A percentile compares a stretch with the other conserved stretches of the same genome.
Evolutionary conservation across 768 basidiomycete genomes (phyloP).

Genomic region (Leccinellum albellum): DNA sequence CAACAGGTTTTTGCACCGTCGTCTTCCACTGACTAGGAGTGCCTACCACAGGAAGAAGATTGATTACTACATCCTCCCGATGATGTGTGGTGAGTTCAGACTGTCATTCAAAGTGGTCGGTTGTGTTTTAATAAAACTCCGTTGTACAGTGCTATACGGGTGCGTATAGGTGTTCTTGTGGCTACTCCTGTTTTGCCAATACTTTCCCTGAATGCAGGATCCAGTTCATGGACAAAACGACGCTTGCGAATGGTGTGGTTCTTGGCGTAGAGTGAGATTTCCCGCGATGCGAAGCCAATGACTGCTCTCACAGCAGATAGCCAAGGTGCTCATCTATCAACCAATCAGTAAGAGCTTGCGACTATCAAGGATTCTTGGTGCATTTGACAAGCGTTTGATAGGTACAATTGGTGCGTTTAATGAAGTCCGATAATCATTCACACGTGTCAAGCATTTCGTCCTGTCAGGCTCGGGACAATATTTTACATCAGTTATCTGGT

Average conservation of each 20-base stretch:
- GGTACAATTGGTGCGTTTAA: constrained; percentile 58
- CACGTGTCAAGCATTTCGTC: not conserved
- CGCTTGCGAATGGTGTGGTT: constrained; percentile 62
- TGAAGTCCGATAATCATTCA: not conserved
- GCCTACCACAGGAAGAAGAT: constrained; percentile 49
- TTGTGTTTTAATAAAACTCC: not conserved
- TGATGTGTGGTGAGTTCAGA: constrained; percentile 63
- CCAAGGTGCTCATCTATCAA: constrained; percentile 56
- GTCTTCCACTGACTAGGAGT: not conserved
- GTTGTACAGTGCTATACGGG: constrained; percentile 50
- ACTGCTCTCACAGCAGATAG: constrained; percentile 31
- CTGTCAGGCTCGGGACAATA: constrained; percentile 64
- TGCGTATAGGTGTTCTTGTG: constrained; percentile 14
- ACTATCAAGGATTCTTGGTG: not conserved
- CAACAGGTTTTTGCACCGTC: not conserved
- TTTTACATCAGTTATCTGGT: constrained; percentile 69
- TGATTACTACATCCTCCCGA: constrained; percentile 61
- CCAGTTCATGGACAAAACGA: constrained; percentile 80
- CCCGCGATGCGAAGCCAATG: not conserved
- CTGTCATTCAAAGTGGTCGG: not conserved
- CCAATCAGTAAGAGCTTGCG: constrained; percentile 52
- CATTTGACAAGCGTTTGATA: constrained; percentile 18
- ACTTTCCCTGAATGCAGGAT: constrained; percentile 39
- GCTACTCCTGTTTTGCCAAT: not conserved
- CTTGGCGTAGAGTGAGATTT: constrained; percentile 59